These are phyloP conservation scores for Heterobasidion irregulare DNA, from an alignment of 1,284 basidiomycete genomes.

Conservation along the genomic window DNA sequence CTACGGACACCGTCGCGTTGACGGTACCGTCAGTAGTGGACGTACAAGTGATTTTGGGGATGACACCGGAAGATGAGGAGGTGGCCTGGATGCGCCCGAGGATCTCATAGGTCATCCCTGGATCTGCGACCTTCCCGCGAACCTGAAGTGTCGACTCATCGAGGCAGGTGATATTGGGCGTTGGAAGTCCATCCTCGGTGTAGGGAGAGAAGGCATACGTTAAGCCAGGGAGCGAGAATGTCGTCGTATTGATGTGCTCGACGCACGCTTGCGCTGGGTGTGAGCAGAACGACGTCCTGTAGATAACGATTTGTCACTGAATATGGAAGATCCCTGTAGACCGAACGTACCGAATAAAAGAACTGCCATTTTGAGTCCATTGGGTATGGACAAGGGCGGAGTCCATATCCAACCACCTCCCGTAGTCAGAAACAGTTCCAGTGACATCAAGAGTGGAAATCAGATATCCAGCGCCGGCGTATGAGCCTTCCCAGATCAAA, in stretches of 20 bases:
- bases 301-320: neutral
- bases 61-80: slow-evolving; percentile 11
- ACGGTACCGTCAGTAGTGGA: slow-evolving; percentile 12
- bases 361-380: slow-evolving; percentile 44
- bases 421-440: slow-evolving; percentile 38
- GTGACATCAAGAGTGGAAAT: slow-evolving; percentile 38
- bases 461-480: slow-evolving; percentile 57
- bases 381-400: slow-evolving; percentile 43
- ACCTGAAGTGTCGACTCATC: slow-evolving; percentile 47
- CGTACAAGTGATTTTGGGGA: slow-evolving; percentile 23
- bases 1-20: slow-evolving; percentile 50
- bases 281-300: slow-evolving; percentile 63
- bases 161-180: slow-evolving; percentile 53
- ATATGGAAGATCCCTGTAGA: neutral
- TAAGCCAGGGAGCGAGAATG: slow-evolving; percentile 25
- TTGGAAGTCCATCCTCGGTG: slow-evolving; percentile 38
- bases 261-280: slow-evolving; percentile 51
- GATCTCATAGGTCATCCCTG: slow-evolving; percentile 66
- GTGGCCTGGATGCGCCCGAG: slow-evolving; percentile 37
- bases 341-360: slow-evolving; percentile 36
- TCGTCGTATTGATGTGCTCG: slow-evolving; percentile 39
- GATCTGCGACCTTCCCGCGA: slow-evolving; percentile 38
- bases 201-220: slow-evolving; percentile 45
- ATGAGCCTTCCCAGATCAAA: slow-evolving; percentile 42
- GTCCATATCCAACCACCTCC: slow-evolving; percentile 64